Evolutionary conservation across 2,329 filamentous ascomycete species (phyloP).

Genomic region (Aspergillus sclerotialis): DNA sequence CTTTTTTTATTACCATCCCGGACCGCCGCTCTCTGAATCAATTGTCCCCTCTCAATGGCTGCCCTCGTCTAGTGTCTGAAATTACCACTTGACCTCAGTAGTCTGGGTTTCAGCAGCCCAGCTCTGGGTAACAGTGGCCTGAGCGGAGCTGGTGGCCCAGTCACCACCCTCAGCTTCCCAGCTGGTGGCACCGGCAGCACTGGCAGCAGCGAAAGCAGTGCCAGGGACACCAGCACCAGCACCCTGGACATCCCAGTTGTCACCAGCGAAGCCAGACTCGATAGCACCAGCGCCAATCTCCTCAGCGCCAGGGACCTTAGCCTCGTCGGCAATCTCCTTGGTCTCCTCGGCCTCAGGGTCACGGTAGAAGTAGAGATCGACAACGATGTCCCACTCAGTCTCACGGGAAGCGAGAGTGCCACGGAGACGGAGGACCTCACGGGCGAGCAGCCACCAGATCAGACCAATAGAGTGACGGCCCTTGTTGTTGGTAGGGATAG

Average conservation of each 20-base stretch:
- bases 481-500: conserved; percentile 99
- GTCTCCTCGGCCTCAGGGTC: conserved; percentile 99
- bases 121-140: conserved; percentile 28
- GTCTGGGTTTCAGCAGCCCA: conserved; percentile 33
- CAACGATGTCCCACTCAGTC: conserved; percentile 98
- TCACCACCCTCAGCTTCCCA: conserved; percentile 55
- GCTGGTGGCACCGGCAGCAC: conserved; percentile 57
- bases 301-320: conserved; percentile 74
- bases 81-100: conserved; percentile 36
- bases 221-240: conserved; percentile 56
- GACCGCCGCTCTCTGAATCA: conserved; percentile 19
- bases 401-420: conserved; percentile 95
- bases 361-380: conserved; percentile 99
- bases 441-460: conserved; percentile 99
- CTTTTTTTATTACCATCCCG: conserved; percentile 18
- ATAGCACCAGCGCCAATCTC: conserved; percentile 75
- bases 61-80: conserved; percentile 14
- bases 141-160: conserved; percentile 44
- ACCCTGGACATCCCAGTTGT: conserved; percentile 76
- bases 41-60: conserved; percentile 14
- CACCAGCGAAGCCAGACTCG: conserved; percentile 67
- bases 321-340: conserved; percentile 80
- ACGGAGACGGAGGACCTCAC: conserved; percentile 98
- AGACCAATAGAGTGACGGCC: conserved; percentile 97
- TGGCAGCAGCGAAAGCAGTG: conserved; percentile 61